Evolutionary conservation across 2,329 filamentous ascomycete genomes (phyloP).

Genomic region (Ophiostoma sp.): DNA sequence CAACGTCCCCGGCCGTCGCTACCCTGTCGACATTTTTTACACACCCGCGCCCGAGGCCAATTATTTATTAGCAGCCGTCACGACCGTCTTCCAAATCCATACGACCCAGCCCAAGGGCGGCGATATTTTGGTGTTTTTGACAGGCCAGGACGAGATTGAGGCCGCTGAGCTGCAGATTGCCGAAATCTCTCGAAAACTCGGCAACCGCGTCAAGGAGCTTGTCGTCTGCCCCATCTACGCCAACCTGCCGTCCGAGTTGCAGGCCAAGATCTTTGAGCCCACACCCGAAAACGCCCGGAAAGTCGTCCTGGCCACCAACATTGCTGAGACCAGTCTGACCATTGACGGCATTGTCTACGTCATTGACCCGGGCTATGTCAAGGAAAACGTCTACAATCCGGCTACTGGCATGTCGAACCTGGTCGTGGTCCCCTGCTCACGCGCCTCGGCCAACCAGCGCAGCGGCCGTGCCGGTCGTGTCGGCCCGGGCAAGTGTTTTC

Average conservation of each 20-base stretch:
- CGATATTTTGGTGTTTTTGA: conserved; percentile 92
- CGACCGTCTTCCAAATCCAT: conserved; percentile 93
- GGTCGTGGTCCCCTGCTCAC: conserved; percentile 85
- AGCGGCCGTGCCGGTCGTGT: conserved; percentile 91
- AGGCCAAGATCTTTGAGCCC: conserved; percentile 91
- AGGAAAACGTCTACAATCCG: conserved; percentile 92
- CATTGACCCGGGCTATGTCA: conserved; percentile 92
- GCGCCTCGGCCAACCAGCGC: conserved; percentile 89
- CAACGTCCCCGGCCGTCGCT: conserved; percentile 86
- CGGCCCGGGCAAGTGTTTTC: conserved; percentile 87
- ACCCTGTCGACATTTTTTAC: conserved; percentile 89
- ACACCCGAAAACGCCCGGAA: conserved; percentile 84
- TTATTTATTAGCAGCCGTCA: conserved; percentile 86
- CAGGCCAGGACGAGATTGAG: conserved; percentile 95
- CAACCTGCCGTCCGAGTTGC: conserved; percentile 85
- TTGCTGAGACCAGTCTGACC: conserved; percentile 92
- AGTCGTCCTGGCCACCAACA: conserved; percentile 92
- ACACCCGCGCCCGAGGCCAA: conserved; percentile 90
- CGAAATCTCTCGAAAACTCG: conserved; percentile 84
- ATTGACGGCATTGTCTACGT: conserved; percentile 97
- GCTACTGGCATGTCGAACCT: conserved; percentile 90
- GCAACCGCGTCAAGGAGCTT: conserved; percentile 79
- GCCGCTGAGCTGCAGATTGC: conserved; percentile 79
- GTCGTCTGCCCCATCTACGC: conserved; percentile 93
- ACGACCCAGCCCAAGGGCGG: conserved; percentile 73